These are phyloP conservation scores for Cryptomeria japonica DNA, from an alignment of 75 land plant species.

Conservation along the genomic window DNA sequence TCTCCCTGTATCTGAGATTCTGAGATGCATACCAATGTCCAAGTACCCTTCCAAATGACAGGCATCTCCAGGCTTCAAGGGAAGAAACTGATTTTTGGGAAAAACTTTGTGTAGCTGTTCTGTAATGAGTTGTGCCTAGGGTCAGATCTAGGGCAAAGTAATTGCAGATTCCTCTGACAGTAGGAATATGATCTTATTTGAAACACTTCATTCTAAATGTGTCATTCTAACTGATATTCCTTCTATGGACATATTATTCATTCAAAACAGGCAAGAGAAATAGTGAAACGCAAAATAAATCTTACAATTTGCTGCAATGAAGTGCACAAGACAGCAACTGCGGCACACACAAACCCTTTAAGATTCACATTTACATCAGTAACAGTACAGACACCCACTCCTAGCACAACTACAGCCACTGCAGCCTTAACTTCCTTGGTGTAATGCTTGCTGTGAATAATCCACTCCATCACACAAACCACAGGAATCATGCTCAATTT, in stretches of 20 bases:
- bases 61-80: not conserved
- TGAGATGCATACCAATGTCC: not conserved
- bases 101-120: not conserved
- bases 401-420: conserved; percentile 46
- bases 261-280: not conserved
- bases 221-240: not conserved
- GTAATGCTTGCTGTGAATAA: conserved; percentile 53
- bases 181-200: not conserved
- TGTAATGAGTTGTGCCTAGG: not conserved
- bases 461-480: conserved; percentile 55
- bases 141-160: not conserved
- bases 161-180: not conserved
- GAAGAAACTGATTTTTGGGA: not conserved
- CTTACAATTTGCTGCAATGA: conserved; percentile 88
- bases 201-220: not conserved
- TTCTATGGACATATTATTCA: not conserved
- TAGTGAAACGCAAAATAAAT: not conserved
- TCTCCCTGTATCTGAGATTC: not conserved
- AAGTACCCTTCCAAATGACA: not conserved
- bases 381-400: conserved; percentile 61
- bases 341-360: conserved; percentile 70
- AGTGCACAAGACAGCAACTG: conserved; percentile 72
- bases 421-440: conserved; percentile 44
- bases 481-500: conserved; percentile 71
- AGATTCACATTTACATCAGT: conserved; percentile 57